Evolutionary conservation across 768 basidiomycete genomes (phyloP), one percentile per base, ranked within the genome.

Genomic region (Serendipita sp.): DNA sequence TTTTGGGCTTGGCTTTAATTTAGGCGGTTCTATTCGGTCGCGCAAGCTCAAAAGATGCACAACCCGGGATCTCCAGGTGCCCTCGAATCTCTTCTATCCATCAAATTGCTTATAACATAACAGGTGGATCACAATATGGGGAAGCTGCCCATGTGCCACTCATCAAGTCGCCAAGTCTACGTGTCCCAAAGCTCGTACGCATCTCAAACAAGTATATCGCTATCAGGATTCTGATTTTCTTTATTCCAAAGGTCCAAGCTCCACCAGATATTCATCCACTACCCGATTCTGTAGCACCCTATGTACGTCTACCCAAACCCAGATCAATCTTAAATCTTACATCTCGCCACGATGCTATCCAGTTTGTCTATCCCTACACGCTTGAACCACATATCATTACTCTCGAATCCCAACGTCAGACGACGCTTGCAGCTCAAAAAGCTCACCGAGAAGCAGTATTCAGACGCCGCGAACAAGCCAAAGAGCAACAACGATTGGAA

Each of bases 361-460:
- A 98, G 94, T 96, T 97, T 70, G 95, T 89, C 47, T 98, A 97
- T 71, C 94, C 95, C 1, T 97, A 92, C 78, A 88, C 92, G 2
- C 81, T 98, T 63, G 95, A 98, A 71, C 82, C 85, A 0, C 93
- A 95, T 72, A 78, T 92, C 68, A 74, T 94, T 63, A 81, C 83
- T 1, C 75, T 90, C 45, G 89, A 89, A 71, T 83, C 87, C 0
- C 80, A 89, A 0, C 85, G 90, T 1, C 79, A 85, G 54, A 75
- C 78, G 2, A 85, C 86, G 0, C 79, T 90, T 44, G 79, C 85
- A 0, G 78, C 86, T 0, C 81, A 89, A 67, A 75, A 81, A 2
- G 78, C 83, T 0, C 82, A 86, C 7, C 83, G 89, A 51, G 84
- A 89, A 58, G 82, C 84, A 0, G 84, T 88, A 68, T 78, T 96